Evolutionary conservation across 1,139 yeast genomes (phyloP), one percentile per base, ranked within the genome.

Genomic region (Meyerozyma sp.): DNA sequence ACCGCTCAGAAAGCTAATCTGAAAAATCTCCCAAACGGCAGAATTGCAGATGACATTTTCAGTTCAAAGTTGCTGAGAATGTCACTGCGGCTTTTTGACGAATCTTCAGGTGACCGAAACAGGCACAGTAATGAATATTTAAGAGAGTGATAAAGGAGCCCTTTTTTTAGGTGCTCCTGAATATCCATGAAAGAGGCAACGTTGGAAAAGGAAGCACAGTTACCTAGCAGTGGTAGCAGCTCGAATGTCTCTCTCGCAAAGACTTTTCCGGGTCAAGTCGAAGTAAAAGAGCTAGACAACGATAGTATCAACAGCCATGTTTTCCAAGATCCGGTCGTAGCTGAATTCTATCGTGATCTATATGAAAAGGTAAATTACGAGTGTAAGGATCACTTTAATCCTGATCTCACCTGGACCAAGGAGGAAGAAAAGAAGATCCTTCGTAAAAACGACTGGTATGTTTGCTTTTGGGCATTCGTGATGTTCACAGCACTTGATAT

Each of bases 371-470:
- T 61, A 25, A 40, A 62, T 2, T 68, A 68, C 49, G 73, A 68
- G 47, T 61, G 73, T 48, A 56, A 62, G 32, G 52, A 50, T 27
- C 63, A 51, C 10, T 65, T 66, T 42, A 73, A 68, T 49, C 72
- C 73, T 1, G 56, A 57, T 1, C 59, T 62, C 41, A 58, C 59
- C n/a, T 68, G 73, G 73, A 59, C 65, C 4, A 47, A 50, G 18
- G 59, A 58, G 43, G 73, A 68, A 53, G 73, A 68, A 45, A 55
- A 54, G 42, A 61, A 48, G 40, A 50, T 63, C 20, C 44, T 53
- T 9, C 48, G 64, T 50, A 65, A 61, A 40, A 58, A 57, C 44
- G 70, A 65, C 40, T 61, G 51, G 49, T 51, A 62, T 45, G 68
- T 65, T 8, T 58, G 66, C 5, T 61, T 64, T 37, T 61, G 66